Base-by-base conservation (phyloP, 345 rosid genomes). In the Salix arbutifolia region DNA sequence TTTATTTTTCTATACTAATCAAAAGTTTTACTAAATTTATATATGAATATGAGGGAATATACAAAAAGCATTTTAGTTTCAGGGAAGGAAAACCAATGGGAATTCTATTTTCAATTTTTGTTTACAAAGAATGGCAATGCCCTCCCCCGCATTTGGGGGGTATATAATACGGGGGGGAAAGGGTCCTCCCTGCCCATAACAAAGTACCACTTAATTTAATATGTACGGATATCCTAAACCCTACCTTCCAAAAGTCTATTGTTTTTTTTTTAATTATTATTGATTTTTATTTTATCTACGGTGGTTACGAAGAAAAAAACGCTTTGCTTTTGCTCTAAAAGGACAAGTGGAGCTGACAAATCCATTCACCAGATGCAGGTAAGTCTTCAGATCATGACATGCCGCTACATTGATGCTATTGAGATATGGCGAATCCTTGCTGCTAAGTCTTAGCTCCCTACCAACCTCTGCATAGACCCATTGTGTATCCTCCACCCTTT, bases 281-380 rank as follows among this genome's bases (percentile, higher is more conserved):
- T 3, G 50, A 4, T 33, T 33, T 33, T 33, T 4, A 2, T 7
- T 2, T 33, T 9, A 48, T 2, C 62, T 37, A 35, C 17, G 64
- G 1, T 78, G 62, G 65, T 23, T 72, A n/a, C 37, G 4, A 14
- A 77, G 71, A 25, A 76, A 76, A 31, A 74, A 74, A 56, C 77
- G 81, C 48, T 18, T 72, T 3, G 85, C 89, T 0, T 87, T 83
- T 13, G 84, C 84, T 74, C 79, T 80, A 5, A 87, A 84, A 0
- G 91, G 91, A 70, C 90, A 87, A 4, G 80, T 72, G 31, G 90
- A 86, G 62, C 90, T 86, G 65, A 82, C 90, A 40, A 87, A 88
- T 30, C 89, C 83, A 6, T 78, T 73, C 6, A 90, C 91, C 17
- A 61, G 80, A 71, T 81, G 84, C 30, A 81, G 75, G 53, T 81